phyloP scores from a whole-genome alignment of 345 rosid species.

The Laguncularia racemosa region DNA sequence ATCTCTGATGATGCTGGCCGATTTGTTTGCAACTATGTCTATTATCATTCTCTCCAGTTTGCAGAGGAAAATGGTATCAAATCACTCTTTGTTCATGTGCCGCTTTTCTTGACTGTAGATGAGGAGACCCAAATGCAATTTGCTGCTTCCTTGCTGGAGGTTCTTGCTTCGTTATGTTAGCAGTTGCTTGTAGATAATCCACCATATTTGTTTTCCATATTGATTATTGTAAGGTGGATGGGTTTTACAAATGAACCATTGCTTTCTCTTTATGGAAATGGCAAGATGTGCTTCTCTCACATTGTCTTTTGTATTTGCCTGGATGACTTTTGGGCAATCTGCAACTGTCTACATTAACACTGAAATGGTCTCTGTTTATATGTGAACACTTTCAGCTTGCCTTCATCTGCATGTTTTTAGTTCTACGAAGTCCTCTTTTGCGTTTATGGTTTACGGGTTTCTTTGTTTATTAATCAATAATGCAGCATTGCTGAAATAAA shows the following conservation, averaged over 20 bases:
- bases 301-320: no score
- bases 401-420: no score
- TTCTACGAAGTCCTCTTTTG: no score
- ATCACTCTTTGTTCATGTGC: slow-evolving; percentile 92
- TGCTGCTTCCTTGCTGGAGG: slow-evolving; percentile 85
- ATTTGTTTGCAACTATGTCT: slow-evolving; percentile 94
- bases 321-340: no score
- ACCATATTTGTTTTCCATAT: slow-evolving; percentile 2
- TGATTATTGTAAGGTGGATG: not conserved
- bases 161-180: slow-evolving; percentile 49
- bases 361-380: not conserved
- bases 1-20: slow-evolving; percentile 91
- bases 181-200: slow-evolving; percentile 8
- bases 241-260: no score
- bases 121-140: slow-evolving; percentile 94
- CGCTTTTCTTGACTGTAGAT: slow-evolving; percentile 80
- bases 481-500: no score
- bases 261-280: no score
- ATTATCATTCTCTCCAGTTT: slow-evolving; percentile 89
- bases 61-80: slow-evolving; percentile 69
- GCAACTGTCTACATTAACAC: no score
- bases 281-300: no score
- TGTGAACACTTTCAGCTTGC: not conserved
- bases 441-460: no score
- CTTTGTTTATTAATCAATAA: no score